These are phyloP conservation scores for Gossypium bickii DNA, from an alignment of 345 rosid genomes.

Conservation along the genomic window DNA sequence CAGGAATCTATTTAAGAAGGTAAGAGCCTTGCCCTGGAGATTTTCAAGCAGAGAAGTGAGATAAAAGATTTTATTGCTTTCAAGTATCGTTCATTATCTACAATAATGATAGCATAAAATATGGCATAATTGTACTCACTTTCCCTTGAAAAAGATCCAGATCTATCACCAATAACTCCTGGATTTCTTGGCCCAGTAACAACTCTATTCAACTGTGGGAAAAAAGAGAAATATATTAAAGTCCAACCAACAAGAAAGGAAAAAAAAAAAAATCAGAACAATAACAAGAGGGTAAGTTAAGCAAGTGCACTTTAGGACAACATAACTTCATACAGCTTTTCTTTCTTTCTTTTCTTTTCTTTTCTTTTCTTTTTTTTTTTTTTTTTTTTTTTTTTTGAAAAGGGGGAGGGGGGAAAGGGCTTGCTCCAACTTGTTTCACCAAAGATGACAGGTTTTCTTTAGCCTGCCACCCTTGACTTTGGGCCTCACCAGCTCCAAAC, in stretches of 20 bases:
- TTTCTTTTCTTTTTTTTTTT: too few relatives aligned
- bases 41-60: not conserved
- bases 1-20: not conserved
- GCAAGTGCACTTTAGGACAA: not conserved
- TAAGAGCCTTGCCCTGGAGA: not conserved
- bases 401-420: too few relatives aligned
- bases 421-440: not conserved
- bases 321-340: not conserved
- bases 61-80: not conserved
- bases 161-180: constrained; percentile 91
- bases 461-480: not conserved
- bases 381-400: too few relatives aligned
- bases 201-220: constrained; percentile 72
- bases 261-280: not conserved
- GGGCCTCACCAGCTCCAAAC: not conserved
- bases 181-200: constrained; percentile 87
- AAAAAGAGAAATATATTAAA: not conserved
- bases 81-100: not conserved
- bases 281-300: not conserved
- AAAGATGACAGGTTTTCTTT: not conserved
- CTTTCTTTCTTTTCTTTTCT: not conserved
- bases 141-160: constrained; percentile 95
- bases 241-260: not conserved
- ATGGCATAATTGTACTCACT: constrained; percentile 50
- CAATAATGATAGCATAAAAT: not conserved